Percentiles rank a stretch among this genome's conserved stretches.
Evolutionary conservation across 1,139 yeast genomes (phyloP).

Genomic region (Suhomyces bokatorum): DNA sequence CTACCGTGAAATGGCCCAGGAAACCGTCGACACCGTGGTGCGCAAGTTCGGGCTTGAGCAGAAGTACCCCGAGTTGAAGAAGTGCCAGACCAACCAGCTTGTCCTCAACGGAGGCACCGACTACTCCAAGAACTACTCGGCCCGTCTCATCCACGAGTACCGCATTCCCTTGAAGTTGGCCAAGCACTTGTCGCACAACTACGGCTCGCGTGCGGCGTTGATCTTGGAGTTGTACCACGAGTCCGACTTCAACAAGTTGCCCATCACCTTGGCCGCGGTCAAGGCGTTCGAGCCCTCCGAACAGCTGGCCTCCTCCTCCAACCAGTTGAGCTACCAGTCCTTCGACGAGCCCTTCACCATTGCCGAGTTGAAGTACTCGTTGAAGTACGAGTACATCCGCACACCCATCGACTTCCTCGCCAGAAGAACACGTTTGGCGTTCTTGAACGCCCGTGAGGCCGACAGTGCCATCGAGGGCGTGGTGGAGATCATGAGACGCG

Average conservation of each 20-base stretch:
- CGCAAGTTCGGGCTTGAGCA: constrained; percentile 47
- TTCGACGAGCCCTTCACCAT: constrained; percentile 88
- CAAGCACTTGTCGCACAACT: constrained; percentile 78
- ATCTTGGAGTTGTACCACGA: constrained; percentile 64
- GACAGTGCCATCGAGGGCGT: constrained; percentile 79
- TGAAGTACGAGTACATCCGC: constrained; percentile 81
- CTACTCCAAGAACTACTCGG: constrained; percentile 65
- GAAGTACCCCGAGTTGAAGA: constrained; percentile 33
- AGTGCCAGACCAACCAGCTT: constrained; percentile 64
- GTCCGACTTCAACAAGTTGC: constrained; percentile 57
- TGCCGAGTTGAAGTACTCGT: constrained; percentile 85
- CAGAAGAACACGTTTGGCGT: constrained; percentile 91
- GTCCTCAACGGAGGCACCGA: constrained; percentile 77
- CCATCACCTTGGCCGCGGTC: constrained; percentile 57
- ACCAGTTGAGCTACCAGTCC: constrained; percentile 46
- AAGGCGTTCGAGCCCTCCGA: constrained; percentile 38
- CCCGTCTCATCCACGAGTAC: constrained; percentile 81
- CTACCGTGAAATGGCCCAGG: constrained; percentile 96
- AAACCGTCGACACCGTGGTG: constrained; percentile 78
- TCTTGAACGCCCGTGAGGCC: constrained; percentile 87
- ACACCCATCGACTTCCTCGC: constrained; percentile 89
- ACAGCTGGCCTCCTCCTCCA: constrained; percentile 32
- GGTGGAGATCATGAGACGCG: constrained; percentile 79
- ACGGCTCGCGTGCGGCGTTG: constrained; percentile 87
- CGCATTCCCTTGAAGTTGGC: constrained; percentile 75